Percentiles rank a stretch among this genome's conserved stretches.
Evolutionary conservation across 805 yeast species (phyloP).

Genomic region (Candida boidinii): DNA sequence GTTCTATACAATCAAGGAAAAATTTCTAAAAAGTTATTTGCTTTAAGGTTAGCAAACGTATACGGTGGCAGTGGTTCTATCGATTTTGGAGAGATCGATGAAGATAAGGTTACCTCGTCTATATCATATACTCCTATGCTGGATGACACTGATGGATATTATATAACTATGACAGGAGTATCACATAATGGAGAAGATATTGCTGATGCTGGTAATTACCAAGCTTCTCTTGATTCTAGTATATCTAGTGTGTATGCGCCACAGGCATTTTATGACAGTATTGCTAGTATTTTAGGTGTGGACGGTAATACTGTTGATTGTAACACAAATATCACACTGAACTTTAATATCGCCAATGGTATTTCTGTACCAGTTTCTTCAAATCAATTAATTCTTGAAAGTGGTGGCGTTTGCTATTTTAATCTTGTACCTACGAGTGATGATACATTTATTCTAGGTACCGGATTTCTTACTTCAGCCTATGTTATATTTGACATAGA

Average conservation of each 20-base stretch:
- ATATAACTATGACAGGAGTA: too few relatives aligned
- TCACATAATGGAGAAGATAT: too few relatives aligned
- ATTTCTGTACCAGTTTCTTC: conserved; percentile 12
- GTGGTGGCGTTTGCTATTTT: conserved; percentile 14
- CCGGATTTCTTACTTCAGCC: conserved; percentile 52
- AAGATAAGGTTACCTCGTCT: conserved; percentile 2
- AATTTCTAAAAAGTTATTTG: conserved; percentile 18
- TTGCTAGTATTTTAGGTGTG: conserved; percentile 10
- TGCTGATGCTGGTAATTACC: conserved; percentile 2
- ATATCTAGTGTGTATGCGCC: conserved; percentile 46
- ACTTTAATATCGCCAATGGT: conserved; percentile 11
- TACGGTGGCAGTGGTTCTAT: conserved; percentile 18
- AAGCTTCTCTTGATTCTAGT: conserved; percentile 47
- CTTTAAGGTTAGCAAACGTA: conserved; percentile 19
- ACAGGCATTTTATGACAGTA: conserved; percentile 8
- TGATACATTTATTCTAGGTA: conserved; percentile 44
- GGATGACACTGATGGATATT: conserved; percentile 5
- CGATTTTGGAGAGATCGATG: conserved; percentile 25
- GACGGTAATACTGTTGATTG: conserved; percentile 16
- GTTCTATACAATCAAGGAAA: conserved; percentile 18
- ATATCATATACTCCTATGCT: conserved; percentile 13
- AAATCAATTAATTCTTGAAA: conserved; percentile 10
- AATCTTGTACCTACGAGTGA: conserved; percentile 8
- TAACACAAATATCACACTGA: conserved; percentile 8
- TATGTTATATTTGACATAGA: conserved; percentile 62